Percentiles rank a stretch among this genome's conserved stretches.
Conservation (phyloP, 1,284 basidiomycete genomes). For the Ustilago sp. region DNA sequence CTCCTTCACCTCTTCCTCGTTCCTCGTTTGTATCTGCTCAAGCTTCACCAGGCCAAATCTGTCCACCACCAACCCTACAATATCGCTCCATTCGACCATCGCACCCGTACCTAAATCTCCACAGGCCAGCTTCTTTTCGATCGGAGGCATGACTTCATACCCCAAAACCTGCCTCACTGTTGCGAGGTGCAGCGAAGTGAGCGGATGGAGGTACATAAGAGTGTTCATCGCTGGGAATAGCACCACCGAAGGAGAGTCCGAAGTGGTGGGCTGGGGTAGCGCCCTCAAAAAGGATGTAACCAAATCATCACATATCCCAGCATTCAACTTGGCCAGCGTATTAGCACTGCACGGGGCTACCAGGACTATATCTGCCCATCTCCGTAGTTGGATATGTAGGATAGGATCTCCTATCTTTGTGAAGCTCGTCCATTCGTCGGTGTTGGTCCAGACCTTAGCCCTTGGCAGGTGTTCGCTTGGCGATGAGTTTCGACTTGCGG, state of each 20-base stretch:
- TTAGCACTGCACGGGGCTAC: conserved; percentile 96
- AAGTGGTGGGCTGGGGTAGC: conserved; percentile 71
- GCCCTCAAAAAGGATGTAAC: conserved; percentile 90
- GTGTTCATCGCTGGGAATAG: conserved; percentile 99
- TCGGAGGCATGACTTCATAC: conserved; percentile 85
- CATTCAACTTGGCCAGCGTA: conserved; percentile 89
- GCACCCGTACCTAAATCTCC: conserved; percentile 82
- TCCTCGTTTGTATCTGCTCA: not conserved
- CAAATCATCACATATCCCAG: conserved; percentile 90
- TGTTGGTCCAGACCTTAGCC: conserved; percentile 84
- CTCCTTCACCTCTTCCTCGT: not conserved
- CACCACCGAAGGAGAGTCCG: conserved; percentile 73
- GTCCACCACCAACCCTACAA: conserved; percentile 45
- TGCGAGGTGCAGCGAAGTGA: conserved; percentile 84
- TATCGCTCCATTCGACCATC: conserved; percentile 64
- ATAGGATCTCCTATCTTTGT: conserved; percentile 89
- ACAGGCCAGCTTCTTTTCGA: conserved; percentile 87
- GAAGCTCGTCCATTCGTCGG: conserved; percentile 85
- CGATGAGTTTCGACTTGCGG: conserved; percentile 21
- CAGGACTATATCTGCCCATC: conserved; percentile 95
- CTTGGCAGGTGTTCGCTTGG: conserved; percentile 20
- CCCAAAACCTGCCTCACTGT: conserved; percentile 79
- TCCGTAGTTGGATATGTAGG: conserved; percentile 88
- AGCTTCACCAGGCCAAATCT: conserved; percentile 28
- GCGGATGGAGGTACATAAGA: conserved; percentile 93